phyloP scores from a whole-genome alignment of 2,329 filamentous ascomycete genomes.

The Beauveria sp. region DNA sequence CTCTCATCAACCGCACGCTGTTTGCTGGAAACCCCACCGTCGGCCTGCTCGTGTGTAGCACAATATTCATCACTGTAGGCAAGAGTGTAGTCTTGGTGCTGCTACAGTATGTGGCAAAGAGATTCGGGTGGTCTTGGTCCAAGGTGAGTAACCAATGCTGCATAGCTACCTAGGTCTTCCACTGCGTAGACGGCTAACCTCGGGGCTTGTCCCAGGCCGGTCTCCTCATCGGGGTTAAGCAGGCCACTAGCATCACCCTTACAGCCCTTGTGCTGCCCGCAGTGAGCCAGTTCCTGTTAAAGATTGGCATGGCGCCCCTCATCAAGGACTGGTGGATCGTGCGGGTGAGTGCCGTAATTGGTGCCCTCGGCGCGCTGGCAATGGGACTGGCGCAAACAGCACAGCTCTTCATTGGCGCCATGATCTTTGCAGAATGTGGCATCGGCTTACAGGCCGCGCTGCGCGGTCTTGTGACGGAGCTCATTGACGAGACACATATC shows the following conservation, averaged over 20 bases:
- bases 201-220: neutral
- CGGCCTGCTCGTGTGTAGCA: neutral
- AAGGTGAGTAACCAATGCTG: neutral
- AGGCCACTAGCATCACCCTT: neutral
- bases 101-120: constrained; percentile 10
- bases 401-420: neutral
- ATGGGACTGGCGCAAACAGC: neutral
- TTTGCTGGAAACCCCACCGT: neutral
- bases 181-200: neutral
- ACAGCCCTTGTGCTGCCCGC: neutral
- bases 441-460: neutral
- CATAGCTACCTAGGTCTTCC: neutral
- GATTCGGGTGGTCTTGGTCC: constrained; percentile 11
- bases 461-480: constrained; percentile 1
- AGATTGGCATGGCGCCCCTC: neutral
- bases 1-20: neutral
- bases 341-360: neutral
- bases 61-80: neutral
- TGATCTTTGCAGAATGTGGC: neutral
- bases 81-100: neutral
- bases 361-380: neutral
- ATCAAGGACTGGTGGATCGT: constrained; percentile 9
- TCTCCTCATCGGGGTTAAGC: neutral
- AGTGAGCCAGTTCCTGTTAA: neutral
- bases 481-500: neutral